phyloP scores from a whole-genome alignment of 208 protist genomes.

The Trypanosoma cruzi region DNA sequence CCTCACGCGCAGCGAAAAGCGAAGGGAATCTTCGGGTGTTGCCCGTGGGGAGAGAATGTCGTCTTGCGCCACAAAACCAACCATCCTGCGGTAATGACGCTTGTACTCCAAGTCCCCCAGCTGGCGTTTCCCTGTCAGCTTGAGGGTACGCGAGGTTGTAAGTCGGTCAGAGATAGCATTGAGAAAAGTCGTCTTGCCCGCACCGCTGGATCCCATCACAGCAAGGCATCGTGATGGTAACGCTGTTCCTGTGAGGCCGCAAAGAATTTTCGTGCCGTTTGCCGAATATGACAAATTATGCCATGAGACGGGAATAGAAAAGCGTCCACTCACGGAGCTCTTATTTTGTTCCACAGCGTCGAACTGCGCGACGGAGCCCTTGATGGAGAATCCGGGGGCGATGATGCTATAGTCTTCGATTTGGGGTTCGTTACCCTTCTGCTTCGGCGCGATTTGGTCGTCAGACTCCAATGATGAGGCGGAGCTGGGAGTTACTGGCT shows the following conservation, averaged over 20 bases:
- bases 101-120: constrained; percentile 67
- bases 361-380: constrained; percentile 58
- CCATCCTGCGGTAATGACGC: constrained; percentile 54
- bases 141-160: constrained; percentile 31
- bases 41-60: constrained; percentile 71
- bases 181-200: constrained; percentile 90
- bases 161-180: constrained; percentile 81
- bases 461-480: neutral
- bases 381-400: constrained; percentile 30
- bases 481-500: neutral
- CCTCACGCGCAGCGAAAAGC: constrained; percentile 79
- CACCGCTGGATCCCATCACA: constrained; percentile 82
- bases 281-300: constrained; percentile 67
- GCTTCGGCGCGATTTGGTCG: neutral
- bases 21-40: constrained; percentile 70
- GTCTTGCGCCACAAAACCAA: constrained; percentile 85
- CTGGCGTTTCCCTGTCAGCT: constrained; percentile 55
- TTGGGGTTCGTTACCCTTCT: neutral
- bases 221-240: constrained; percentile 75
- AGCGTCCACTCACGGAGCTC: constrained; percentile 30
- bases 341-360: constrained; percentile 31
- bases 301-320: constrained; percentile 74
- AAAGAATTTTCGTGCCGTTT: constrained; percentile 51
- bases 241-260: constrained; percentile 69
- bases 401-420: neutral